These are phyloP conservation scores for Hypholoma sublateritium DNA, from an alignment of 768 basidiomycete genomes.

Conservation along the genomic window DNA sequence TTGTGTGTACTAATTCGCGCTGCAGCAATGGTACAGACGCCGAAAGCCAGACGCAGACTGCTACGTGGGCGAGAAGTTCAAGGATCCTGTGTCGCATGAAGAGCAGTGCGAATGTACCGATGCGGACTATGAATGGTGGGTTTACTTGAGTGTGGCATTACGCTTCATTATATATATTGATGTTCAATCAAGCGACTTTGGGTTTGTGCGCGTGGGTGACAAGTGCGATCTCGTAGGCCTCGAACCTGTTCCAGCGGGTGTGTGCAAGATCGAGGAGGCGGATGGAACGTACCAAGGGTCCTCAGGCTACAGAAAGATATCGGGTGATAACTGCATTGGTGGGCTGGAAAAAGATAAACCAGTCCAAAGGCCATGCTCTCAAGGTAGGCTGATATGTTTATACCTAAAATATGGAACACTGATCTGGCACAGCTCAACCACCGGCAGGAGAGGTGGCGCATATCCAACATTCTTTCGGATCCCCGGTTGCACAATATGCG, in stretches of 20 bases:
- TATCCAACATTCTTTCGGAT: constrained; percentile 51
- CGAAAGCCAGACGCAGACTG: constrained; percentile 83
- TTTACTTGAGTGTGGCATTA: not conserved
- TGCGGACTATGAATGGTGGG: constrained; percentile 91
- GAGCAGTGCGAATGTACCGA: constrained; percentile 83
- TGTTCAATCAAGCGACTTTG: constrained; percentile 69
- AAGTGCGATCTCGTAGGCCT: constrained; percentile 85
- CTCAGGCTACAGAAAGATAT: constrained; percentile 89
- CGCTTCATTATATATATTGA: constrained; percentile 7
- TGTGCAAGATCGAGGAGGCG: constrained; percentile 51
- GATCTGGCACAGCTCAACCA: constrained; percentile 62
- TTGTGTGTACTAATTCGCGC: not conserved
- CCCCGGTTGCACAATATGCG: constrained; percentile 66
- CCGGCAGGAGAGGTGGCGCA: constrained; percentile 76
- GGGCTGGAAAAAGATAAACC: constrained; percentile 70
- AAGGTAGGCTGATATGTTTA: constrained; percentile 51
- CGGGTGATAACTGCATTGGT: constrained; percentile 85
- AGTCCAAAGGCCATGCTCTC: constrained; percentile 73
- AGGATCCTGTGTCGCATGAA: constrained; percentile 81
- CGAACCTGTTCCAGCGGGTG: constrained; percentile 79
- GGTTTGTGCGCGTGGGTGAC: constrained; percentile 72
- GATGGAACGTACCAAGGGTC: constrained; percentile 79
- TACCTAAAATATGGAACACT: not conserved
- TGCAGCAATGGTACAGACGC: constrained; percentile 90
- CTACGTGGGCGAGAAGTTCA: constrained; percentile 88